Base-by-base conservation (phyloP, 257 asterid genomes). In the Perilla frutescens region DNA sequence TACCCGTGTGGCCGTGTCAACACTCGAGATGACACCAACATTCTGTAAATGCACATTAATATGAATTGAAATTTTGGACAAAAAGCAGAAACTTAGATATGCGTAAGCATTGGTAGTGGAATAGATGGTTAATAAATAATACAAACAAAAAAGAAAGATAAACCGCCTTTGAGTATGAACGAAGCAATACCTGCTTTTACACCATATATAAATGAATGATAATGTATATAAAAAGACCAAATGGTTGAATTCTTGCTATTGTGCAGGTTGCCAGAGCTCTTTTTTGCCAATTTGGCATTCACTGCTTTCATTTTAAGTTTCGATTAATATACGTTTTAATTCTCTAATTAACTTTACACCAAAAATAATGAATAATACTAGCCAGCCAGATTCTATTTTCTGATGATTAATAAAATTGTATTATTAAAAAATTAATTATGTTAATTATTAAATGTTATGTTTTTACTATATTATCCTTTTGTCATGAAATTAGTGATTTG, bases 101-200 rank as follows among this genome's bases (percentile, higher is more conserved):
- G 36, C 8, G 7, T 13, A 13, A 7, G 45, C 13, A 37, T 61
- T 37, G 48, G 5, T 13, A 40, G 68, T 62, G 68, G 14, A 3
- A 9, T 63, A 9, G 12, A 48, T 66, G 20, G 32, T 31, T 32
- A 31, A 2, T 34, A 66, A 66, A 66, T n/a, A 36, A 59, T 10
- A 61, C 0, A 49, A 60, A 56, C 11, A 29, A n/a, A 39, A 59
- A 20, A 55, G 65, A 71, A 61, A 31, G 43, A 72, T 37, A 72
- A 51, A 44, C 50, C 11, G 57, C 48, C 78, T 78, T 78, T 78
- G 82, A 78, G 82, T 78, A 78, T 14, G 58, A 48, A 8, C 37
- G 13, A 78, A 72, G 82, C 81, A 71, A 77, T 71, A 72, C 59
- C 54, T 15, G 12, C 68, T 59, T 59, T 39, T 59, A 58, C 34